These are phyloP conservation scores for Trypanosoma theileri DNA, from an alignment of 208 protist genomes.

Conservation along the genomic window DNA sequence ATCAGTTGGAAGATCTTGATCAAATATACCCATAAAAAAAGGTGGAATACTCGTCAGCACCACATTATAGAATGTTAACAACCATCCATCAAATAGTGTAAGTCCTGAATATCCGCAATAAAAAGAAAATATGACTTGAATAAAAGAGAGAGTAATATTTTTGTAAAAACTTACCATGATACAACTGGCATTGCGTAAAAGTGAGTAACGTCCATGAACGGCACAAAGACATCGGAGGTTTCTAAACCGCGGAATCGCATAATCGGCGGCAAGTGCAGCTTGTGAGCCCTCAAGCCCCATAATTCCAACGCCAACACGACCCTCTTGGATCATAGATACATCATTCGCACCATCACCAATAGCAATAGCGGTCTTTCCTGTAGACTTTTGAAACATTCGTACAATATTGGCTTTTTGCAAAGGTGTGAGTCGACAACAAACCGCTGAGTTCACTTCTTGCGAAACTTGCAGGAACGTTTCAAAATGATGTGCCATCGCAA, in stretches of 20 bases:
- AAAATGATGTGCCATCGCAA: slow-evolving; percentile 77
- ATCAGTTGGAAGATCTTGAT: slow-evolving; percentile 88
- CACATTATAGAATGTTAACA: slow-evolving; percentile 89
- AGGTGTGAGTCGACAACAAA: slow-evolving; percentile 90
- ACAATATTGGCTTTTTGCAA: slow-evolving; percentile 91
- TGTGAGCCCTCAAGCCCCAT: slow-evolving; percentile 96
- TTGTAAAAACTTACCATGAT: slow-evolving; percentile 98
- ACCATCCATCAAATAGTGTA: slow-evolving; percentile 88
- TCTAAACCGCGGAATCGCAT: slow-evolving; percentile 94
- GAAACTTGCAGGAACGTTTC: slow-evolving; percentile 74
- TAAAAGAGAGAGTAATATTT: slow-evolving; percentile 91
- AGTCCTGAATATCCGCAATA: slow-evolving; percentile 90
- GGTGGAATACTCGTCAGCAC: slow-evolving; percentile 86
- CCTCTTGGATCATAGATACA: slow-evolving; percentile 96
- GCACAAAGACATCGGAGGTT: slow-evolving; percentile 92
- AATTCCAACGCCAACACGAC: slow-evolving; percentile 96
- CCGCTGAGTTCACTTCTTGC: slow-evolving; percentile 75
- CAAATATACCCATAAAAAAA: slow-evolving; percentile 91
- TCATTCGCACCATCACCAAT: slow-evolving; percentile 99
- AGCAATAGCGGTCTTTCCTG: slow-evolving; percentile 89
- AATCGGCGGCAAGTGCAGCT: slow-evolving; percentile 93
- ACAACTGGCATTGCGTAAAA: slow-evolving; percentile 92
- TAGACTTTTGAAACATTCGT: slow-evolving; percentile 87
- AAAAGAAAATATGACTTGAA: slow-evolving; percentile 90
- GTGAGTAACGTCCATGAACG: slow-evolving; percentile 94